These are phyloP conservation scores for Nymphaea colorata DNA, from an alignment of 164 flowering plant species.

Conservation along the genomic window DNA sequence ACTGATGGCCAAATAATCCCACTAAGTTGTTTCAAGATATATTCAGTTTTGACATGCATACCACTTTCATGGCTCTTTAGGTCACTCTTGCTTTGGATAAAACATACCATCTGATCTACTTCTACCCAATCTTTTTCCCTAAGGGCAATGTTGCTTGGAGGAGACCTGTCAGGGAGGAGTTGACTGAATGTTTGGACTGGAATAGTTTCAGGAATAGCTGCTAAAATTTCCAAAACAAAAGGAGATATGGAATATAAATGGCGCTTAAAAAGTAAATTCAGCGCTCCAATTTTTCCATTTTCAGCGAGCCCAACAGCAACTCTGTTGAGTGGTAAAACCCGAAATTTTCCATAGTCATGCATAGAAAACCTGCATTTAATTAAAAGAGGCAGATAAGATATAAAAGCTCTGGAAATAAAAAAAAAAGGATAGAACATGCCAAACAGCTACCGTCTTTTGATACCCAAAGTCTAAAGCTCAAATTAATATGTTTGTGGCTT, in stretches of 20 bases:
- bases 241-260: constrained; percentile 80
- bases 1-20: constrained; percentile 73
- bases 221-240: constrained; percentile 52
- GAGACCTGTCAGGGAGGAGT: constrained; percentile 88
- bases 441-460: not conserved
- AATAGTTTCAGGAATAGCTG: constrained; percentile 90
- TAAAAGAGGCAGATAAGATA: constrained; percentile 22
- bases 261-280: constrained; percentile 94
- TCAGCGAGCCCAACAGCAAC: constrained; percentile 72
- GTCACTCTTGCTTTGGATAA: constrained; percentile 18
- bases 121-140: constrained; percentile 98
- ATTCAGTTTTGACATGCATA: constrained; percentile 53
- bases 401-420: not conserved
- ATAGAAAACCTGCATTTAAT: constrained; percentile 66
- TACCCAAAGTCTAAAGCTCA: not conserved
- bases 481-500: too few species aligned
- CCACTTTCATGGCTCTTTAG: constrained; percentile 22
- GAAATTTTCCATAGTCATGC: constrained; percentile 73
- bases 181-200: constrained; percentile 77
- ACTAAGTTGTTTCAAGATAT: constrained; percentile 36
- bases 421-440: not conserved
- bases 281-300: constrained; percentile 92
- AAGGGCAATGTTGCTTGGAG: constrained; percentile 45
- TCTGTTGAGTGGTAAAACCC: constrained; percentile 48
- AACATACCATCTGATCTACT: constrained; percentile 48